Evolutionary conservation across 257 asterid species (phyloP).

Genomic region (Salvia miltiorrhiza): DNA sequence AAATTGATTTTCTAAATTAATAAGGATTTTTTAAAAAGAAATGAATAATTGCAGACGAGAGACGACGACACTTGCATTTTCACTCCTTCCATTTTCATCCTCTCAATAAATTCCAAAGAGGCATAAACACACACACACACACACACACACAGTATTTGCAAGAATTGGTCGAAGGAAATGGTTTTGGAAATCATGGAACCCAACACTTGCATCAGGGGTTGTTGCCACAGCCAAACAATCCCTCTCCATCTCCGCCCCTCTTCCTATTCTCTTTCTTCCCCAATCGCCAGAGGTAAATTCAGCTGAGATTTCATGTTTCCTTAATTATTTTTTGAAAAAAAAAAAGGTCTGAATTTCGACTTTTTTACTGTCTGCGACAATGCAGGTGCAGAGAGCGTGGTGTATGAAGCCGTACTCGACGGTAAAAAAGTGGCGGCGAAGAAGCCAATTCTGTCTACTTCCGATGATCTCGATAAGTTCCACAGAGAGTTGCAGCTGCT

Average conservation of each 20-base stretch:
- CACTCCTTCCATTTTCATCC: no score
- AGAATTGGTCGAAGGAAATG: conserved; percentile 37
- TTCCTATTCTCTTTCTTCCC: conserved; percentile 63
- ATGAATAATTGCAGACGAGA: background rate
- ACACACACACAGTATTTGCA: background rate
- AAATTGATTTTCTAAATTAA: no score
- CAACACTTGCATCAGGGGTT: conserved; percentile 81
- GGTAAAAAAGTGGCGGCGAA: conserved; percentile 76
- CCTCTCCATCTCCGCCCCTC: conserved; percentile 81
- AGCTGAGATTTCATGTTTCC: conserved; percentile 1
- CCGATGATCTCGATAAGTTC: conserved; percentile 68
- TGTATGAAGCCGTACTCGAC: conserved; percentile 60
- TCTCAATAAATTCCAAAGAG: background rate
- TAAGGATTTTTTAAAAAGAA: background rate
- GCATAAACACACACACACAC: background rate
- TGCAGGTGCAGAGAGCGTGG: conserved; percentile 91
- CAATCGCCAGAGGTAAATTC: conserved; percentile 75
- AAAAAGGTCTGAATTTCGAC: background rate
- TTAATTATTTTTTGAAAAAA: background rate
- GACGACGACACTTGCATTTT: no score
- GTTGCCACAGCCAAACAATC: conserved; percentile 80
- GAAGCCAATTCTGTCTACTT: conserved; percentile 79
- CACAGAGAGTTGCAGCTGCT: conserved; percentile 79
- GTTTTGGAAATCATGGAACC: conserved; percentile 59
- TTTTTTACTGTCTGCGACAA: background rate